Evolutionary conservation across 2,329 filamentous ascomycete species (phyloP), one percentile per base, ranked within the genome.

Genomic region (Colletotrichum sp.): DNA sequence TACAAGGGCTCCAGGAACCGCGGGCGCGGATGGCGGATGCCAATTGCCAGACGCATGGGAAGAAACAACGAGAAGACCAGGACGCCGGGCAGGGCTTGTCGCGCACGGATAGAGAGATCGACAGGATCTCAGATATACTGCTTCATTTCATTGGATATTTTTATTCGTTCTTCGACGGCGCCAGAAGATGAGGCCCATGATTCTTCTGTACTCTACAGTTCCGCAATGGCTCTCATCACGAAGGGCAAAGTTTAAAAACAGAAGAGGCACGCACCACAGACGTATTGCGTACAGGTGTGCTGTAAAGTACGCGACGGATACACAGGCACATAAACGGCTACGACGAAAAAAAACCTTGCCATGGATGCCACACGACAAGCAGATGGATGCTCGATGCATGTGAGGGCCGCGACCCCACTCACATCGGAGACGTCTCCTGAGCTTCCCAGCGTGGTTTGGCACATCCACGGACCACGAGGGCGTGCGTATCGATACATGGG

Each of bases 361-460:
- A 24, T 71, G 57, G 57, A 64, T 73, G 64, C 39, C 69, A 69
- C 73, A 76, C 73, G 64, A 57, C 52, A 26, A 72, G 57, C 69
- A 72, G 55, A 68, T 73, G 70, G 55, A 68, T 73, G 70, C 63
- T 72, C 69, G 64, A 76, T 73, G 73, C 73, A 76, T 76, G 73
- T 76, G 69, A 76, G 73, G 64, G 34, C 73, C 32, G 52, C 59
- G 63, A 30, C 64, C 44, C 73, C 73, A 76, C 73, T 44, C 57
- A 44, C 57, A 76, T 76, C 73, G 73, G 63, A 59, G 73, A 76
- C 52, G 28, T 30, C 57, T 52, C 63, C 55, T 76, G 26, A 28
- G 70, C 62, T 76, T 76, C 69, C 73, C 69, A 76, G 55, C 39
- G 55, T 44, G 60, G 73, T 39, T 49, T 72, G 72, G 69, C 32